Evolutionary conservation across 495 filamentous ascomycete genomes (phyloP).

Genomic region (Filosporella fistucella): DNA sequence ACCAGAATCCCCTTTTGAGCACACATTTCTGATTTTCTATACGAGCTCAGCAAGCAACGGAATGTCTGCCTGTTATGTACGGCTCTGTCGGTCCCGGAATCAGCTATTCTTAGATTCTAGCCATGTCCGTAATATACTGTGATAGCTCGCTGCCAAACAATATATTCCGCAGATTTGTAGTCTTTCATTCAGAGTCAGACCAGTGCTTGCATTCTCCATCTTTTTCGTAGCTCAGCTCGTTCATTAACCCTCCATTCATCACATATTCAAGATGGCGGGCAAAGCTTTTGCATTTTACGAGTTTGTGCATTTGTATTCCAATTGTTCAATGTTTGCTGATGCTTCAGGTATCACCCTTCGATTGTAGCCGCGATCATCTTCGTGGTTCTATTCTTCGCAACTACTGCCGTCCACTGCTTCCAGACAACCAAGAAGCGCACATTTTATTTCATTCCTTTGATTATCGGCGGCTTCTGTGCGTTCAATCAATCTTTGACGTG

Average conservation of each 20-base stretch:
- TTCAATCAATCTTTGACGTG: slow-evolving; percentile 2
- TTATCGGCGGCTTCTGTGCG: slow-evolving; percentile 54
- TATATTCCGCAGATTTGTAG: no score
- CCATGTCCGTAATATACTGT: no score
- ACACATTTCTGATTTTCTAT: no score
- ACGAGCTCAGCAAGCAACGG: no score
- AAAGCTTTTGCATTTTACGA: slow-evolving; percentile 36
- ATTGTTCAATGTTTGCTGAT: neutral
- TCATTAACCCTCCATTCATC: neutral
- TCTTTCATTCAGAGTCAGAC: no score
- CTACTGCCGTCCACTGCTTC: slow-evolving; percentile 40
- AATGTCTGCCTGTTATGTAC: no score
- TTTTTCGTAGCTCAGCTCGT: neutral
- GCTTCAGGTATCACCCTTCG: slow-evolving; percentile 40
- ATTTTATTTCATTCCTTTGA: slow-evolving; percentile 55
- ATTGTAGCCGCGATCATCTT: slow-evolving; percentile 42
- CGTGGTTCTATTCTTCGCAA: slow-evolving; percentile 41
- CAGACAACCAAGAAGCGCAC: slow-evolving; percentile 40
- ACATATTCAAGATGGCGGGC: neutral
- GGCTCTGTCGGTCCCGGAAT: no score
- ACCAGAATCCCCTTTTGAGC: no score
- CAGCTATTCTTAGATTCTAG: no score
- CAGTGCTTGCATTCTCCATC: no score
- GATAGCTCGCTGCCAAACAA: no score
- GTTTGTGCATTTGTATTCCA: slow-evolving; percentile 31